These are phyloP conservation scores for Allomyces macrogynus DNA, from an alignment of 192 early-diverging fungal genomes.

Conservation along the genomic window DNA sequence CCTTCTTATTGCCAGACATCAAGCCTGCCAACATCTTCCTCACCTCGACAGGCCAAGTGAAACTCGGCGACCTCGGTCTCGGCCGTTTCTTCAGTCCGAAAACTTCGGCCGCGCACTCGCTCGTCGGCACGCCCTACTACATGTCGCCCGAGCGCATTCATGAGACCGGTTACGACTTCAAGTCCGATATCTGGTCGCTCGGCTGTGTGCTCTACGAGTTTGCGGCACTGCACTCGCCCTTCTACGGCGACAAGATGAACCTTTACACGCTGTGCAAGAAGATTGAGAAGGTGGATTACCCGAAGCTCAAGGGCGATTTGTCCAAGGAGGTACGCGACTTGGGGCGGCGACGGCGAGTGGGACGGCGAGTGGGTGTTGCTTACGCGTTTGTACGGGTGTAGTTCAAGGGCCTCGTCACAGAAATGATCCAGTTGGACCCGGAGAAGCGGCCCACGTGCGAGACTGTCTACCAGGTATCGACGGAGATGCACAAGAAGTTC, in stretches of 20 bases:
- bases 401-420: neutral
- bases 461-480: neutral
- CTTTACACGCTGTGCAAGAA: slow-evolving; percentile 4
- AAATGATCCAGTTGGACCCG: neutral
- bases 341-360: neutral
- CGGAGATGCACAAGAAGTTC: neutral
- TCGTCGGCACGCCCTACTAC: slow-evolving; percentile 8
- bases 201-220: slow-evolving; percentile 8
- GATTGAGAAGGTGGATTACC: slow-evolving; percentile 5
- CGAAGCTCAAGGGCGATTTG: neutral
- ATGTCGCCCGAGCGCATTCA: slow-evolving; percentile 7
- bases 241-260: slow-evolving; percentile 8
- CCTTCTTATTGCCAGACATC: slow-evolving; percentile 1
- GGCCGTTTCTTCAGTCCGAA: slow-evolving; percentile 4
- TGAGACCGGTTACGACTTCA: slow-evolving; percentile 6
- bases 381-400: neutral
- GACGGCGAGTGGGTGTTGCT: no score
- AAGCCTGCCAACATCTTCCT: slow-evolving; percentile 8
- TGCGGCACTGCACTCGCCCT: slow-evolving; percentile 5
- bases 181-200: slow-evolving; percentile 7
- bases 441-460: neutral
- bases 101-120: slow-evolving; percentile 4
- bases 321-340: no score
- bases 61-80: slow-evolving; percentile 7
- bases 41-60: slow-evolving; percentile 1